Evolutionary conservation across 2,329 filamentous ascomycete genomes (phyloP), one percentile per base, ranked within the genome.

Genomic region (Beauveria medogensis): DNA sequence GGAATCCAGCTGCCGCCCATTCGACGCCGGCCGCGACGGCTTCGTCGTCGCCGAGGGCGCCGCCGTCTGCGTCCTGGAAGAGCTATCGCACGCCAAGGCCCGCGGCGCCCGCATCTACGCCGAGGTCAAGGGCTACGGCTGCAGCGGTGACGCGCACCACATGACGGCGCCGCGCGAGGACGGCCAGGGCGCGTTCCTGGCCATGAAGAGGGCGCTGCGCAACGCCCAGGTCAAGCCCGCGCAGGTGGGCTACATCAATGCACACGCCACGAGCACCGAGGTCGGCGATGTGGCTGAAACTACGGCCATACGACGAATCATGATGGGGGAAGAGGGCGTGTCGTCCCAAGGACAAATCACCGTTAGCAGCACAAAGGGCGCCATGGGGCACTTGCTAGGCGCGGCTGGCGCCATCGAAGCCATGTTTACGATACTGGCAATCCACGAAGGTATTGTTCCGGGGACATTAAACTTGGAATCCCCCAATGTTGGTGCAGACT

Each of bases 11-110:
- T 96, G 92, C 34, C 82, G 94, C 10, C 94, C 94, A 0, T 99
- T 99, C 69, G 94, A 99, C 74, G 79, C 78, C 50, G 81, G 83
- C 51, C 83, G 94, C 53, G 81, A 83, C 59, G 94, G 94, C 0
- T 99, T 99, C 68, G 93, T 99, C 18, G 90, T 99, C 37, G 87
- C 90, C 0, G 94, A 99, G 74, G 94, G 94, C 1, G 91, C 94
- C 5, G 93, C 91, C 10, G 88, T 97, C 2, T 76, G 96, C 30
- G 77, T 99, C 2, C 81, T 99, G 1, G 94, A 99, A 80, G 92
- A 96, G 72, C 76, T 96, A 5, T 89, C 93, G 68, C 94, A 97
- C 71, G 94, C 94, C 18, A 89, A 84, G 70, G 79, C 84, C 7
- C 82, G 94, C 59, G 88, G 88, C 7, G 92, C 92, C 20, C 80